Evolutionary conservation across 768 basidiomycete genomes (phyloP), one percentile per base, ranked within the genome.

Genomic region (Sporobolomyces pararoseus): DNA sequence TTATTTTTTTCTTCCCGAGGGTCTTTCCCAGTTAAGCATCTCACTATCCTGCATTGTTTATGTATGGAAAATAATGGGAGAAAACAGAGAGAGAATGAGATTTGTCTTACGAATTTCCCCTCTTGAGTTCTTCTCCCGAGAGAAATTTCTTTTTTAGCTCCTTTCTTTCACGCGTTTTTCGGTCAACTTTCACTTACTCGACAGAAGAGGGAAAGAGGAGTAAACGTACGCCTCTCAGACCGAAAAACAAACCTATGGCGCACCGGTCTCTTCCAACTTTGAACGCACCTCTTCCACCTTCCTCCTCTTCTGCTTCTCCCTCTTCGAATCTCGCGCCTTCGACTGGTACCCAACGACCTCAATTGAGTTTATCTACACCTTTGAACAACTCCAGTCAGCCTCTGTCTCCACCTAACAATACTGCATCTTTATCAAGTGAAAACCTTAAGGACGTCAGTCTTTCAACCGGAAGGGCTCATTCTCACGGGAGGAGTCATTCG

Each of bases 401-500:
- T 14, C 4, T 58, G 4, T 58, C 39, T 14, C 55, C 55, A 16
- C 55, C 55, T n/a, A 35, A 39, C 9, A 10, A 39, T 13, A 58
- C 55, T 31, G 39, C 19, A 13, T 39, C 35, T 58, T 58, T 37
- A n/a, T 23, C 35, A 29, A 17, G 23, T 27, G 34, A 3, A 37
- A 55, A 42, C 10, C 10, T 42, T 42, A 9, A 55, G 54, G 54
- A 55, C 54, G 54, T 44, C 37, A 58, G 37, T 35, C 39, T 42
- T 17, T 39, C 37, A n/a, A 58, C 23, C 39, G 21, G 46, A 27
- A 42, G 59, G 32, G 59, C 25, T 34, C 46, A 47, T 21, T 61
- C 59, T 29, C 59, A 61, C 46, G 46, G 46, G 31, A 27, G 59
- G 21, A 61, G 59, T 34, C 16, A 49, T 23, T 61, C 59, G 23